Evolutionary conservation across 2,329 filamentous ascomycete species (phyloP).

Genomic region (Venturia asperata): DNA sequence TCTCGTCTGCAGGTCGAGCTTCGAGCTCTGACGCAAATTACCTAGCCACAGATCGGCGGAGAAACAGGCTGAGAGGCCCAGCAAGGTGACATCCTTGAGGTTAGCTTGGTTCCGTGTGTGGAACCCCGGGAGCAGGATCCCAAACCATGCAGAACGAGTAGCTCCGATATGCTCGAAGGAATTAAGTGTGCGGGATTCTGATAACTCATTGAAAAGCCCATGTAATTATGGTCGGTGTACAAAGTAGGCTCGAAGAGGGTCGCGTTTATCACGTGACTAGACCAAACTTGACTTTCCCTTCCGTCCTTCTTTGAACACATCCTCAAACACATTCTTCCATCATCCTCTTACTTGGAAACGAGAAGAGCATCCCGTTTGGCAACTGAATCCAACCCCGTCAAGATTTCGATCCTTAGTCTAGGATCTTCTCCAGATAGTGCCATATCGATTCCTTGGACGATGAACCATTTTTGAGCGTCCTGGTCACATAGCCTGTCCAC

Average conservation of each 20-base stretch:
- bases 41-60: conserved; percentile 11
- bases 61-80: conserved; percentile 7
- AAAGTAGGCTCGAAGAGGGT: too few relatives aligned
- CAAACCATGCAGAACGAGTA: too few relatives aligned
- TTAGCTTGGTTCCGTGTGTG: not conserved
- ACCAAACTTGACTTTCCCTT: too few relatives aligned
- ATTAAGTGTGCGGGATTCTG: too few relatives aligned
- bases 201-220: too few relatives aligned
- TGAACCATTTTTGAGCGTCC: not conserved
- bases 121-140: not conserved
- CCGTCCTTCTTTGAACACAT: too few relatives aligned
- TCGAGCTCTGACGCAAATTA: not conserved
- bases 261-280: too few relatives aligned
- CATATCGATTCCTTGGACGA: not conserved
- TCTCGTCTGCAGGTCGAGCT: not conserved
- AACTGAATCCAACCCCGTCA: not conserved
- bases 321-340: too few relatives aligned
- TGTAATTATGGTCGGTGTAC: too few relatives aligned
- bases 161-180: not conserved
- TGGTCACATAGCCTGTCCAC: conserved; percentile 2
- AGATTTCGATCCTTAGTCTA: not conserved
- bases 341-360: too few relatives aligned
- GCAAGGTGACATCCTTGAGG: not conserved
- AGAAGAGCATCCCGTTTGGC: too few relatives aligned
- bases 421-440: not conserved